These are phyloP conservation scores for Paxillus rubicundulus DNA, from an alignment of 768 basidiomycete genomes.

Conservation along the genomic window DNA sequence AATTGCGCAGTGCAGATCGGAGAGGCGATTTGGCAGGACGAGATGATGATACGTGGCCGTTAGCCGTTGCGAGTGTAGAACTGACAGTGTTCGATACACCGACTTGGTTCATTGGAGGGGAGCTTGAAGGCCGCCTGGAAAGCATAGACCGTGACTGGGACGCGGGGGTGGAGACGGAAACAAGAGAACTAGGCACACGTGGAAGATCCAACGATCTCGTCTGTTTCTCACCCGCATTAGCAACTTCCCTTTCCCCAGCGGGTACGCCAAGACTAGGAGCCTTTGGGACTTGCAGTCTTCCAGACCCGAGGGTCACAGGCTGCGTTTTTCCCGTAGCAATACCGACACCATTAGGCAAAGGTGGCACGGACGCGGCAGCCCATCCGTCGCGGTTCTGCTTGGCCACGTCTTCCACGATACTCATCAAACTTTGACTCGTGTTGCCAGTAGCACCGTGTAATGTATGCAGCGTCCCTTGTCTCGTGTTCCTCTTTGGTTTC, in stretches of 20 bases:
- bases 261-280: slow-evolving; percentile 3
- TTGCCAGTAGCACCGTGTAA: slow-evolving; percentile 13
- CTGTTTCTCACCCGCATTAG: not conserved
- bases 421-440: slow-evolving; percentile 51
- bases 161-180: not conserved
- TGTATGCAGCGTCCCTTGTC: slow-evolving; percentile 1
- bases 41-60: not conserved
- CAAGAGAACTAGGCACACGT: slow-evolving; percentile 16
- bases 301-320: not conserved
- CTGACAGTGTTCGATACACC: not conserved
- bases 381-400: slow-evolving; percentile 34
- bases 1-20: slow-evolving; percentile 59
- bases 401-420: slow-evolving; percentile 63
- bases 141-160: not conserved
- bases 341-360: not conserved
- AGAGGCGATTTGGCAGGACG: slow-evolving; percentile 49
- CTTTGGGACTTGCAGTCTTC: slow-evolving; percentile 3
- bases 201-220: slow-evolving; percentile 24
- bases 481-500: slow-evolving; percentile 8
- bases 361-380: not conserved
- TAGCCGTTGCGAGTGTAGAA: not conserved
- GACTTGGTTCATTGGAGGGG: not conserved
- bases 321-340: not conserved
- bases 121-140: not conserved
- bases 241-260: not conserved